Base-by-base conservation (phyloP, 2,329 filamentous ascomycete genomes). In the Fusarium guadeloupense region DNA sequence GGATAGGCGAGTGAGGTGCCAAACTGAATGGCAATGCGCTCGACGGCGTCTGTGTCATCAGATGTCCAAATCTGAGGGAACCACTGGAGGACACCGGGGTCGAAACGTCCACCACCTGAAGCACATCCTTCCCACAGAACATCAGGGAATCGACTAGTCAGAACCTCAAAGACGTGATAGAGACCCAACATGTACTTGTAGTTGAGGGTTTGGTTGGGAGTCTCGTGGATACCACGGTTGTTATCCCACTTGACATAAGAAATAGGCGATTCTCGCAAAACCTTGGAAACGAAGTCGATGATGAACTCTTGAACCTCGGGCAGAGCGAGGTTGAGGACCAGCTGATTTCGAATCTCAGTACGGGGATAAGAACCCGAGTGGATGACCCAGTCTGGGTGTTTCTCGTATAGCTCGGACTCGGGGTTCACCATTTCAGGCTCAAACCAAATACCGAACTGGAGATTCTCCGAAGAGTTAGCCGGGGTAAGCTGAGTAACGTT, bases 361-460 rank as follows among this genome's bases (percentile, higher is more conserved):
- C 85, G 80, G 1, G 82, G 78, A 64, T 89, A 85, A 0, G 76
- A 70, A 3, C 83, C 84, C 0, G 85, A 81, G 50, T 86, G 81
- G 35, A 89, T 68, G 2, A 78, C 85, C 87, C 86, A 89, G 52
- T 89, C 85, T 0, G 87, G 86, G 58, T 89, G 86, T 31, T 84
- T 75, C 1, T 79, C 69, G 68, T 89, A 89, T 5, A 89, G 75
- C 2, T 77, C 81, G 0, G 86, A 89, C 41, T 85, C 82, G 0
- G 83, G 83, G 47, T 85, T 88, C 28, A 89, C 82, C 87, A 89
- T 89, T 64, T 89, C 87, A 0, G 86, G 86, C 69, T 89, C 87
- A 4, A 89, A 79, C 87, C 87, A 89, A 8, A 89, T 79, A 20
- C 87, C 87, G 58, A 89, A 89, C 21, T 80, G 77, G 37, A 89